Evolutionary conservation across 768 basidiomycete genomes (phyloP).

Genomic region (Podaxis carcinomalis): DNA sequence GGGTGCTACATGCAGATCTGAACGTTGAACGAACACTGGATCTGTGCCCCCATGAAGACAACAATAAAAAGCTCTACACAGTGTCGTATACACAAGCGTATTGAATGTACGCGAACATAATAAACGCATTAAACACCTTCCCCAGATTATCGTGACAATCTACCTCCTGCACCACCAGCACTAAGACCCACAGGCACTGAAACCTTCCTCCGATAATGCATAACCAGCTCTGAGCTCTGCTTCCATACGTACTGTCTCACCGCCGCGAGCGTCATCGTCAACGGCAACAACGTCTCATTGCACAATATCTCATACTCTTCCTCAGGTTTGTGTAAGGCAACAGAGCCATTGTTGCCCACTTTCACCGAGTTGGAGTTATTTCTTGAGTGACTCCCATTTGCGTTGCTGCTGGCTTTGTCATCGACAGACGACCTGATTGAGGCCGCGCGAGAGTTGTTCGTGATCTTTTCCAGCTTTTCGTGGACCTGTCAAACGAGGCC

Average conservation of each 20-base stretch:
- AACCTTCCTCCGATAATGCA: slow-evolving; percentile 65
- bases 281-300: slow-evolving; percentile 76
- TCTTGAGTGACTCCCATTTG: slow-evolving; percentile 17
- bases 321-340: slow-evolving; percentile 35
- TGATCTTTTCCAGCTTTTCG: slow-evolving; percentile 72
- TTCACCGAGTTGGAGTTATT: background rate
- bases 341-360: background rate
- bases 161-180: background rate
- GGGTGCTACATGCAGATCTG: too few relatives aligned
- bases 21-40: too few relatives aligned
- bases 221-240: slow-evolving; percentile 63
- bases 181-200: background rate
- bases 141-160: background rate
- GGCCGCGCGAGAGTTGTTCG: slow-evolving; percentile 25
- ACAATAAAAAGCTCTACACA: too few relatives aligned
- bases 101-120: too few relatives aligned
- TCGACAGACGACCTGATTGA: slow-evolving; percentile 36
- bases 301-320: slow-evolving; percentile 86
- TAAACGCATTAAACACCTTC: too few relatives aligned
- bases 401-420: slow-evolving; percentile 17
- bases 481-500: slow-evolving; percentile 51
- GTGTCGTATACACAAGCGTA: too few relatives aligned
- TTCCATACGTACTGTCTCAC: slow-evolving; percentile 90
- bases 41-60: too few relatives aligned
- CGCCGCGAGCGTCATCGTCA: slow-evolving; percentile 86